Conservation (phyloP, 495 filamentous ascomycete species). For the Lasiosphaeris hirsuta region DNA sequence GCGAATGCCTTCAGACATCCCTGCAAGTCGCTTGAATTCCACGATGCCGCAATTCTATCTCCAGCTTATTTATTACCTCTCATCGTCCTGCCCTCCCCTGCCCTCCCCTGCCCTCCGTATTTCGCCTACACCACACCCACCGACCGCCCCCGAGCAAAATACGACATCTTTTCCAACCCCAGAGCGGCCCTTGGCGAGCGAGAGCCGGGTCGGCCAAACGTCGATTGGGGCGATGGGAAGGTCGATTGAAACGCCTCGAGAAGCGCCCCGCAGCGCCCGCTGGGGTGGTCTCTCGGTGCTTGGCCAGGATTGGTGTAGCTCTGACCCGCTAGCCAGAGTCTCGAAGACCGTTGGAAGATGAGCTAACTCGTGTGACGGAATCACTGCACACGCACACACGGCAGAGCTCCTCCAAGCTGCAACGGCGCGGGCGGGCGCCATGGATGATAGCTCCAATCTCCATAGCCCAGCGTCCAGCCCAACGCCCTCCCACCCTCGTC, state of each 20-base stretch:
- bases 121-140: neutral
- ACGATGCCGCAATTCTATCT: slow-evolving; percentile 7
- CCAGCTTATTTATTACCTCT: slow-evolving; percentile 7
- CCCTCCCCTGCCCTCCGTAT: neutral
- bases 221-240: neutral
- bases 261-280: slow-evolving; percentile 15
- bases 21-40: slow-evolving; percentile 1
- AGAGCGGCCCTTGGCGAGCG: too few relatives aligned
- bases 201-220: neutral
- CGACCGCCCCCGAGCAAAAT: too few relatives aligned
- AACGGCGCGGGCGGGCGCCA: slow-evolving; percentile 4
- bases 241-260: slow-evolving; percentile 17
- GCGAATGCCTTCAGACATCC: slow-evolving; percentile 10
- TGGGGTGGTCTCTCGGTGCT: slow-evolving; percentile 22
- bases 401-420: slow-evolving; percentile 6
- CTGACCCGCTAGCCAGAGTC: slow-evolving; percentile 11
- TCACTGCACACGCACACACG: neutral
- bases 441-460: too few relatives aligned
- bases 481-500: too few relatives aligned
- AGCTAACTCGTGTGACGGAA: slow-evolving; percentile 16
- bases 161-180: too few relatives aligned
- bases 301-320: slow-evolving; percentile 24
- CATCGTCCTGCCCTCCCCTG: neutral
- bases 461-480: too few relatives aligned
- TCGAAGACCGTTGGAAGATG: slow-evolving; percentile 28